These are phyloP conservation scores for Debaryomyces fabryi DNA, from an alignment of 1,139 yeast genomes.

Conservation along the genomic window DNA sequence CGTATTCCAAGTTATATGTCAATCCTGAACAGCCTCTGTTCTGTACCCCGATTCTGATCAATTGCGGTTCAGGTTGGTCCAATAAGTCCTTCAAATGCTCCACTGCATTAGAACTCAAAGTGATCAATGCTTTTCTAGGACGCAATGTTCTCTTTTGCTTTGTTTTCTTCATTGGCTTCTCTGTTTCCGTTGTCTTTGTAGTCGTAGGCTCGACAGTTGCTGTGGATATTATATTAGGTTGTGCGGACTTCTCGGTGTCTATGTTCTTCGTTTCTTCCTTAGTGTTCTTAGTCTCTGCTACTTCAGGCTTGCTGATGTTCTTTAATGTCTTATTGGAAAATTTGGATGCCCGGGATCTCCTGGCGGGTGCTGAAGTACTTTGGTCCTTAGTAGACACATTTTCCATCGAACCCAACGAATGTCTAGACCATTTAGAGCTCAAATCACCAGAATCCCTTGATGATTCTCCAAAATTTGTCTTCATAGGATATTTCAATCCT, in stretches of 20 bases:
- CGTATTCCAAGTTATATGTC: constrained; percentile 89
- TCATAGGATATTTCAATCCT: constrained; percentile 29
- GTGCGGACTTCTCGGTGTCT: not conserved
- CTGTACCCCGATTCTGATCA: constrained; percentile 90
- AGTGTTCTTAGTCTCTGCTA: constrained; percentile 5
- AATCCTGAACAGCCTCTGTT: constrained; percentile 97
- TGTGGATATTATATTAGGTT: not conserved
- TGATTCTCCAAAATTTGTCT: constrained; percentile 16
- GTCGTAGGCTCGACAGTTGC: constrained; percentile 5
- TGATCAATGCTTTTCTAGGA: constrained; percentile 85
- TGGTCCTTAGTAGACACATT: constrained; percentile 14
- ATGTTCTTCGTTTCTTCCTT: constrained; percentile 6
- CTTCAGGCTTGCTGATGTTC: constrained; percentile 8
- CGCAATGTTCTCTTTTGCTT: constrained; percentile 68
- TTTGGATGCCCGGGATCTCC: constrained; percentile 44
- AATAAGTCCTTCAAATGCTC: constrained; percentile 66
- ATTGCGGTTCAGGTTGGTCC: constrained; percentile 82
- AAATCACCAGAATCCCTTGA: constrained; percentile 9
- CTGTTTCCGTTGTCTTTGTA: constrained; percentile 3
- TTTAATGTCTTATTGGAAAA: constrained; percentile 26
- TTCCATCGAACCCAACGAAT: constrained; percentile 19
- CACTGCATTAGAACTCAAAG: constrained; percentile 74
- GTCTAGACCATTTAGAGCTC: constrained; percentile 26
- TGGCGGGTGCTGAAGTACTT: constrained; percentile 21
- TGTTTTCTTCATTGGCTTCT: constrained; percentile 16